Percentiles rank a stretch among this genome's conserved stretches.
Conservation (phyloP, 2,329 filamentous ascomycete genomes). For the Paecilomyces sp. region DNA sequence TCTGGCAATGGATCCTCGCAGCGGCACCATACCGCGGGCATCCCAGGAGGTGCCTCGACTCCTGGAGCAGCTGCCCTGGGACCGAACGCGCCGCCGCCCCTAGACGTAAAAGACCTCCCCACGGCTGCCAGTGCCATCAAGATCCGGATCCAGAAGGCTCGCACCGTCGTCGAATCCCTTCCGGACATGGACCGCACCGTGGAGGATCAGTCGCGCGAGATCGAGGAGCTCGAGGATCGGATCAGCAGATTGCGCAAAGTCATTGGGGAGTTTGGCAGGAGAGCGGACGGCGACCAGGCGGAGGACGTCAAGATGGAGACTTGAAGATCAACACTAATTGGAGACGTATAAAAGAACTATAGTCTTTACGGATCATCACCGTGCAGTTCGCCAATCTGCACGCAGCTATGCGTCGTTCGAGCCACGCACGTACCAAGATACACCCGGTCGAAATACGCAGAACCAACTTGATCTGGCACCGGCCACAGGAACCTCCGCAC, state of each 20-base stretch:
- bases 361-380: background rate
- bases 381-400: no score
- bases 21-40: constrained; percentile 20
- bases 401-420: background rate
- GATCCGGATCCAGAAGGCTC: constrained; percentile 74
- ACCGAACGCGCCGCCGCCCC: constrained; percentile 32
- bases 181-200: constrained; percentile 39
- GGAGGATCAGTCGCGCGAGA: constrained; percentile 38
- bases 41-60: constrained; percentile 13
- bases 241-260: constrained; percentile 32
- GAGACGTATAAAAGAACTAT: background rate
- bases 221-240: constrained; percentile 32
- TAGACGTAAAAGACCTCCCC: constrained; percentile 69
- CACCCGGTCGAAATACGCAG: background rate
- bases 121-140: constrained; percentile 71
- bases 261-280: constrained; percentile 33
- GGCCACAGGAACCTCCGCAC: background rate
- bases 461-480: background rate
- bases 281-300: constrained; percentile 12
- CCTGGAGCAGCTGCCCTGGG: constrained; percentile 14
- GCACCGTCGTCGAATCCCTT: constrained; percentile 39
- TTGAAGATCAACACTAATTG: background rate
- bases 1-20: constrained; percentile 13
- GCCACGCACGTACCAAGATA: background rate
- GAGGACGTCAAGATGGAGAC: constrained; percentile 16